Evolutionary conservation across 768 basidiomycete genomes (phyloP), one percentile per base, ranked within the genome.

Genomic region (Pulveroboletus sp.): DNA sequence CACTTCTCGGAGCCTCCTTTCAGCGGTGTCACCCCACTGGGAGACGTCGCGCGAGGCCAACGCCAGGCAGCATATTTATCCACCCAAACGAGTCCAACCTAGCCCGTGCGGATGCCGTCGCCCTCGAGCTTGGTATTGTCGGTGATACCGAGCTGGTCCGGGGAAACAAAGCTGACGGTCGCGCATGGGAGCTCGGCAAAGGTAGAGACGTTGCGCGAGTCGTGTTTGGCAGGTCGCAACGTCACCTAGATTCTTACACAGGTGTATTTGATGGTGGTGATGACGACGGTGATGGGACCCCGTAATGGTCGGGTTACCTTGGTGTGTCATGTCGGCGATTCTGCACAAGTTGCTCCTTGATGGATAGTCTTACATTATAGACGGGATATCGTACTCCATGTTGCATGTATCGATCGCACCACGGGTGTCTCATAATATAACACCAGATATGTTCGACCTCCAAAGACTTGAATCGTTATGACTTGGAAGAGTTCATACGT

Each of bases 21-120:
- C 36, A 39, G 15, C 36, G 50, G 8, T 54, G 41, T 42, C 48
- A 35, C n/a, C 44, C 15, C 33, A 8, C 61, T 3, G 52, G 54
- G 40, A 39, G 74, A 15, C 67, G 73, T 14, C 77, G 77, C 49
- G 69, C 76, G 13, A 79, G 69, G 62, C 75, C 79, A 40, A 83
- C 80, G 58, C 81, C 83, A 3, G 76, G 76, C 10, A 67, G 61
- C 33, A 80, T 85, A 44, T 80, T 79, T 57, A 84, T 85, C 43
- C 83, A 85, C 57, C 83, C 85, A 2, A 65, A 64, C 38, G 63
- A 81, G 38, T 84, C 82, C 33, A 84, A 84, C 59, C 58, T 83
- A 53, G 82, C 82, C 6, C 81, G 84, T 32, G 84, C 84, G 3
- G 83, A 86, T 51, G 80, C 77, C 8, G 73, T 68, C n/a, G 81